phyloP scores from a whole-genome alignment of 345 rosid species.

The Eucalyptus grandis region DNA sequence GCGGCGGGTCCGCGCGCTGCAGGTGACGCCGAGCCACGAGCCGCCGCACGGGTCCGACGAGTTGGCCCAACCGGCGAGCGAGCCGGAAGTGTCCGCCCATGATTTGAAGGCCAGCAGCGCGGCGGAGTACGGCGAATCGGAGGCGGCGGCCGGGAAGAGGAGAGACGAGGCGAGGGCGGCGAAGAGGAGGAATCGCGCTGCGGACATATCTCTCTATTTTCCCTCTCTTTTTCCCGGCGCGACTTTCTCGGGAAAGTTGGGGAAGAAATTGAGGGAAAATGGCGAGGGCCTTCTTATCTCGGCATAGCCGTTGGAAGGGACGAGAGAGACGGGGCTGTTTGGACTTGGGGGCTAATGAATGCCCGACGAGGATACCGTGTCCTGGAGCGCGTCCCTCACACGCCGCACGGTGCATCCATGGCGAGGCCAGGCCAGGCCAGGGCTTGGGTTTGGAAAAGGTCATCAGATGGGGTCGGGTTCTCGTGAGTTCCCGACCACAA shows the following conservation, averaged over 20 bases:
- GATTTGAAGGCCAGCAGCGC: constrained; percentile 18
- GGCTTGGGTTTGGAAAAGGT: neutral
- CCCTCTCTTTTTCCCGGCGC: neutral
- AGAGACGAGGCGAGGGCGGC: neutral
- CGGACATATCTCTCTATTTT: neutral
- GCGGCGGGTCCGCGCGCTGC: constrained; percentile 11
- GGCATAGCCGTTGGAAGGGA: neutral
- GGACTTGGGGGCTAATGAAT: neutral
- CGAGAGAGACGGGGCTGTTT: neutral
- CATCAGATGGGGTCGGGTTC: neutral
- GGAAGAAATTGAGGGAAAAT: neutral
- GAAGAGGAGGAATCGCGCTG: neutral
- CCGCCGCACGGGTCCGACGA: constrained; percentile 4
- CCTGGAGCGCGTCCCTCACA: neutral
- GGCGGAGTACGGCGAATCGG: neutral
- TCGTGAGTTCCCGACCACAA: neutral
- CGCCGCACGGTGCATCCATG: neutral
- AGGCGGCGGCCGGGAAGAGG: neutral
- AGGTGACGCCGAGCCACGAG: constrained; percentile 31
- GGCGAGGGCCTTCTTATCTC: neutral
- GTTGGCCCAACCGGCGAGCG: constrained; percentile 14
- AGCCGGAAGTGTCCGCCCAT: neutral
- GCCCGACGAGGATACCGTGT: neutral
- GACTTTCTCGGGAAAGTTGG: neutral
- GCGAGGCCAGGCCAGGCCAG: neutral